Base-by-base conservation (phyloP, 371 early-diverging fungal species). In the Mucor irregularis region DNA sequence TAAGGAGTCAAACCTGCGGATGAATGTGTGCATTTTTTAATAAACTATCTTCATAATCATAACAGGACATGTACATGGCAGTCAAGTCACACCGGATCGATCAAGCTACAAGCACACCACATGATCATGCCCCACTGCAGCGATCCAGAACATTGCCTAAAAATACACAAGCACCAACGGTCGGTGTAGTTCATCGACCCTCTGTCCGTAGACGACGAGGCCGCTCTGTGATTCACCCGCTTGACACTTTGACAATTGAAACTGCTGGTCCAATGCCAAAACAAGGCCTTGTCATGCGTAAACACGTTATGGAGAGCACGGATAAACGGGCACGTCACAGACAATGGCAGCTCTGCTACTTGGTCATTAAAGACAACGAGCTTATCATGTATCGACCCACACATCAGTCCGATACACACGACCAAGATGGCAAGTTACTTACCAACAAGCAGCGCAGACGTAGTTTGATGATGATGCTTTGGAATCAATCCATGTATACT, bases 201-300 rank as follows among this genome's bases (percentile, higher is more conserved):
- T 33, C 33, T 48, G 5, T 51, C 13, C 51, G 45, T 28, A 51
- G 52, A 52, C 45, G 47, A 16, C 43, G 52, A 17, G 57, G 62
- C 0, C 52, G 56, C 13, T 62, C 62, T 5, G 56, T 62, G 9
- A 33, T 59, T 19, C 11, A 34, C 13, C 37, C 49, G 3, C 22
- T 31, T 3, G 48, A 47, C 3, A 21, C 22, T 21, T 17, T 25
- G 13, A 21, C 21, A 21, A 16, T 13, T 42, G 42, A 42, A 42
- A 31, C 31, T 7, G 11, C 11, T 31, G 5, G 31, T 31, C n/a
- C n/a, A n/a, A n/a, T n/a, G n/a, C 17, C 24, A 24, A 51, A 53
- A 31, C 65, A 71, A 40, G 71, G 68, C 0, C 37, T 68, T 13
- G 63, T 71, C 0, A 71, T 68, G 61, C 64, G 65, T 6, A 71